A percentile compares a stretch with the other conserved stretches of the same genome.
Conservation (phyloP, 805 yeast genomes). For the Myxozyma melibiosi region DNA sequence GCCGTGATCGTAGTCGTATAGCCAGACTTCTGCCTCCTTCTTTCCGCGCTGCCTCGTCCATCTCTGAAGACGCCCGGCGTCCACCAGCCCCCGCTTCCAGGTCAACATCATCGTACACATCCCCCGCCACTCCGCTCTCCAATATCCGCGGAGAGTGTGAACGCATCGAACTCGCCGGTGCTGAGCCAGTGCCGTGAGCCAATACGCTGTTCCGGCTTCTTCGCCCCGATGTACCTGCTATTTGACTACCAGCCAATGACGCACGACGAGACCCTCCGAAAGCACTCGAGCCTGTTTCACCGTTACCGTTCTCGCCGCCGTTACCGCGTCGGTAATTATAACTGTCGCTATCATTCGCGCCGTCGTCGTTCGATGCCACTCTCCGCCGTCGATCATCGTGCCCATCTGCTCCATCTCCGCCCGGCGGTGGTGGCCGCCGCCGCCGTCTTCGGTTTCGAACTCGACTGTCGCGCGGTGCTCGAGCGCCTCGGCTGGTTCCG, state of each 20-base stretch:
- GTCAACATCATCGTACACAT: neutral
- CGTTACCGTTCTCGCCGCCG: neutral
- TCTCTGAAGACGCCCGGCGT: neutral
- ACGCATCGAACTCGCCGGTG: too few relatives aligned
- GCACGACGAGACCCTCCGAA: too few relatives aligned
- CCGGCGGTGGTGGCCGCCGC: conserved; percentile 7
- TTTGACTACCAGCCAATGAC: too few relatives aligned
- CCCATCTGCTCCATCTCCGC: neutral
- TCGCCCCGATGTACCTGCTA: too few relatives aligned
- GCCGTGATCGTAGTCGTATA: conserved; percentile 4
- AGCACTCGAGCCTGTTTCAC: too few relatives aligned
- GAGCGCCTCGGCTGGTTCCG: conserved; percentile 31
- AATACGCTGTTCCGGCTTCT: too few relatives aligned
- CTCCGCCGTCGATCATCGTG: conserved; percentile 5
- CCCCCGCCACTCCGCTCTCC: neutral
- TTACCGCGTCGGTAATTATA: neutral
- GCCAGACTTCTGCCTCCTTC: conserved; percentile 6
- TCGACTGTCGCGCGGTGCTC: conserved; percentile 10
- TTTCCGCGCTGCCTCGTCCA: conserved; percentile 3
- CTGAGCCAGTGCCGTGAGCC: too few relatives aligned
- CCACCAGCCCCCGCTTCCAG: neutral
- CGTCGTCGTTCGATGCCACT: neutral
- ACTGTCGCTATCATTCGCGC: neutral
- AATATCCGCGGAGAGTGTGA: too few relatives aligned
- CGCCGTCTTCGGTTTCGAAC: conserved; percentile 9